Evolutionary conservation across 306 rosid genomes (phyloP).

Genomic region (Psophocarpus tetragonolobus): DNA sequence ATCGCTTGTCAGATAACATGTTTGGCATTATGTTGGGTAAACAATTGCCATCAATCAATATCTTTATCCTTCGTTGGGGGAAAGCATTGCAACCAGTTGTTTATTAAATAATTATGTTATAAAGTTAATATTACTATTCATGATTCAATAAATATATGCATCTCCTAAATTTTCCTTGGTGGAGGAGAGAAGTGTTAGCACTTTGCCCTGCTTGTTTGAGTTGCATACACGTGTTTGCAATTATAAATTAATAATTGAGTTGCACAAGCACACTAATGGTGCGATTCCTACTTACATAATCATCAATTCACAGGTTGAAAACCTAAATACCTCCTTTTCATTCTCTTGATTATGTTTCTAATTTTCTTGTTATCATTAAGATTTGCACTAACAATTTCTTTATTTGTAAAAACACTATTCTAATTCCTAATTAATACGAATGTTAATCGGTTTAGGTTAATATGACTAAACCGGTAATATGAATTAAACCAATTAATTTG

Average conservation of each 20-base stretch:
- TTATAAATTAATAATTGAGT: constrained; percentile 35
- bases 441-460: too few relatives aligned
- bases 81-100: constrained; percentile 22
- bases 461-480: too few relatives aligned
- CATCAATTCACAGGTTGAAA: constrained; percentile 25
- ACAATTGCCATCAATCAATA: neutral
- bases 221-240: constrained; percentile 21
- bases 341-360: constrained; percentile 5
- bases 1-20: constrained; percentile 26
- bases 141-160: constrained; percentile 19
- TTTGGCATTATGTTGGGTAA: constrained; percentile 23
- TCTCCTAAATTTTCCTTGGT: constrained; percentile 11
- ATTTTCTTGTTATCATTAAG: neutral
- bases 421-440: neutral
- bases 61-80: constrained; percentile 34
- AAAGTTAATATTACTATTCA: constrained; percentile 27
- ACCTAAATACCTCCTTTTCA: constrained; percentile 32
- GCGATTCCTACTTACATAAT: constrained; percentile 55
- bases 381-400: too few relatives aligned
- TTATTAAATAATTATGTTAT: constrained; percentile 2
- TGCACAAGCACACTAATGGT: constrained; percentile 51
- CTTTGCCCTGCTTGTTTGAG: constrained; percentile 46
- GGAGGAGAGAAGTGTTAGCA: constrained; percentile 1
- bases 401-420: too few relatives aligned
- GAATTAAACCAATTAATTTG: too few relatives aligned